Percentiles rank a stretch among this genome's conserved stretches.
Evolutionary conservation across 768 basidiomycete species (phyloP).

Genomic region (Boletus sensibilis): DNA sequence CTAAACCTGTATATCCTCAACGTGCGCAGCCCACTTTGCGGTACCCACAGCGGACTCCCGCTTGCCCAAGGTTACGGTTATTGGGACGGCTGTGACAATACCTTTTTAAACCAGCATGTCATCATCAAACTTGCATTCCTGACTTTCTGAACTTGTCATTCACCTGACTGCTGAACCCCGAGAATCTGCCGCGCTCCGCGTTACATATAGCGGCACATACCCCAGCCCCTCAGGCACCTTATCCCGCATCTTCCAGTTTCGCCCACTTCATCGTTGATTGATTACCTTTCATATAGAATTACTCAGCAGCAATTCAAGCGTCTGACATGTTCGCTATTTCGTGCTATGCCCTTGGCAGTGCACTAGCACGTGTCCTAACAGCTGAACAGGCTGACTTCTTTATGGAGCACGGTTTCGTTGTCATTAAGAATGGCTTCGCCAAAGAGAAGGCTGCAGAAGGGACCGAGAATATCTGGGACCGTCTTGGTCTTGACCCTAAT

Average conservation of each 20-base stretch:
- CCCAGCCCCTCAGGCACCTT: not conserved
- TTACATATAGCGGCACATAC: not conserved
- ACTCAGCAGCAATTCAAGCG: constrained; percentile 6
- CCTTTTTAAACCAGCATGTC: not conserved
- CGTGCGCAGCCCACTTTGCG: not conserved
- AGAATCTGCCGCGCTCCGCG: not conserved
- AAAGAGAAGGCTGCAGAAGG: constrained; percentile 46
- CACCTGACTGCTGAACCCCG: constrained; percentile 1
- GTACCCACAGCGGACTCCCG: not conserved
- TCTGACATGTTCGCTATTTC: constrained; percentile 35
- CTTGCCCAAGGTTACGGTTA: not conserved
- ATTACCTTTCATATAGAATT: not conserved
- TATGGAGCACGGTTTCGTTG: constrained; percentile 53
- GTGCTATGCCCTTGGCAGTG: not conserved
- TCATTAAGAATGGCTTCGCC: constrained; percentile 53
- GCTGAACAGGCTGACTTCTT: constrained; percentile 54
- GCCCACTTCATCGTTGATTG: not conserved
- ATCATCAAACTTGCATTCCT: not conserved
- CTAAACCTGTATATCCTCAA: not conserved
- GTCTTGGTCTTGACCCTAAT: constrained; percentile 50
- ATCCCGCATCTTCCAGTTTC: not conserved
- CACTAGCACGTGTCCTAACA: constrained; percentile 12
- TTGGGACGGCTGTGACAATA: not conserved
- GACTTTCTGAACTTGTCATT: not conserved
- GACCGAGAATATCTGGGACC: constrained; percentile 50